These are phyloP conservation scores for Creolimax fragrantissima DNA, from an alignment of 78 protist genomes.

Conservation along the genomic window DNA sequence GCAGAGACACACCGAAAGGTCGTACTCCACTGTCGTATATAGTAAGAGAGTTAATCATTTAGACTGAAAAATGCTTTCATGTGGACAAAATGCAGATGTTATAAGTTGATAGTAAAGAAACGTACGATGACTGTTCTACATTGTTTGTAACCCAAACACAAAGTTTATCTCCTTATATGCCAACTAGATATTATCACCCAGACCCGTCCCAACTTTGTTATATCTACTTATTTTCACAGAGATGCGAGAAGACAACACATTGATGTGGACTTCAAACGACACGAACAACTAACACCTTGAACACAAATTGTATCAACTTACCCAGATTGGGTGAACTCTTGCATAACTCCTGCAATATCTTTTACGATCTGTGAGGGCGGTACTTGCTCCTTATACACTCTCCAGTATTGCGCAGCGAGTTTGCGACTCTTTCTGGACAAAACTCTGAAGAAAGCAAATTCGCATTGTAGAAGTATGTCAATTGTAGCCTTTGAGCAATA, in stretches of 20 bases:
- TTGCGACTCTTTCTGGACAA: constrained; percentile 83
- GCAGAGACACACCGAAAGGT: constrained; percentile 97
- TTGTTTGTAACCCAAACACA: too few species aligned
- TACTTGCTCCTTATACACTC: constrained; percentile 66
- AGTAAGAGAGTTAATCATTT: not conserved
- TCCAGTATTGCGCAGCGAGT: constrained; percentile 75
- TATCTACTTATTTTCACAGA: too few species aligned
- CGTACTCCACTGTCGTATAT: constrained; percentile 84
- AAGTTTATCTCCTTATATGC: too few species aligned
- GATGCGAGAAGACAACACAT: too few species aligned
- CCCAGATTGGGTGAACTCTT: constrained; percentile 98
- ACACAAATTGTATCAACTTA: too few species aligned
- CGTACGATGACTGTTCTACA: not conserved
- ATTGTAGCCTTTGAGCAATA: too few species aligned
- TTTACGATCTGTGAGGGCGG: constrained; percentile 79
- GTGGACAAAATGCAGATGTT: not conserved
- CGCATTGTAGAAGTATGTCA: too few species aligned
- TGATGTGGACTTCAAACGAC: too few species aligned
- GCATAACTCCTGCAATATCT: constrained; percentile 96
- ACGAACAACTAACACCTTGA: too few species aligned
- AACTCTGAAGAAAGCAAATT: constrained; percentile 49
- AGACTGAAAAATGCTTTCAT: not conserved
- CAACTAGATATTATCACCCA: too few species aligned
- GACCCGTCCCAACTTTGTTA: too few species aligned
- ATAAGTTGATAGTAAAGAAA: not conserved